Evolutionary conservation across 768 basidiomycete species (phyloP).

Genomic region (Boletellus ananiceps): DNA sequence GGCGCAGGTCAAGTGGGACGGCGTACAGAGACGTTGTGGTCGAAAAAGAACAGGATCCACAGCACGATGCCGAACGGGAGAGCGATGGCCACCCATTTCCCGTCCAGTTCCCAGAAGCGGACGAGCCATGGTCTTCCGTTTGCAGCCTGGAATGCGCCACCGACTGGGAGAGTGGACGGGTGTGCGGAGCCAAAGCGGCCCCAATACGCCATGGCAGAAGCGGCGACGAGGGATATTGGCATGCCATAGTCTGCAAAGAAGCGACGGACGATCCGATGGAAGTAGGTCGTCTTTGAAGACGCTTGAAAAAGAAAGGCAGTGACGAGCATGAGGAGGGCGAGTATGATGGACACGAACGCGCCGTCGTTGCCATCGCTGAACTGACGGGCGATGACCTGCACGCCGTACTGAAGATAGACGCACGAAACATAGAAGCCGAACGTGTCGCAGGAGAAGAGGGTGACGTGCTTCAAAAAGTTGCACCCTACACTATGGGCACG

Average conservation of each 20-base stretch:
- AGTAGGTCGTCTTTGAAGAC: conserved; percentile 57
- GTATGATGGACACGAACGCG: conserved; percentile 59
- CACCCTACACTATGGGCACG: conserved; percentile 46
- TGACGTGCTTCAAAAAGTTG: conserved; percentile 82
- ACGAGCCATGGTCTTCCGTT: conserved; percentile 79
- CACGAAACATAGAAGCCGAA: conserved; percentile 92
- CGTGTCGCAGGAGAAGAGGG: conserved; percentile 86
- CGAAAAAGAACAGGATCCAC: conserved; percentile 93
- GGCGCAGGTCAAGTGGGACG: neutral
- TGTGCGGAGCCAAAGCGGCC: conserved; percentile 62
- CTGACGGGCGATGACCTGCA: conserved; percentile 78
- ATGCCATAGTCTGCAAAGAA: conserved; percentile 88
- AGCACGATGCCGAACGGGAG: conserved; percentile 85
- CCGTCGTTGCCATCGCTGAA: conserved; percentile 44
- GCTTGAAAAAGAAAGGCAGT: conserved; percentile 69
- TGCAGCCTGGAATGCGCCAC: conserved; percentile 65
- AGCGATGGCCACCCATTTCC: conserved; percentile 85
- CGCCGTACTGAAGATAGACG: conserved; percentile 86
- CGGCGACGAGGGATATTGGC: conserved; percentile 77
- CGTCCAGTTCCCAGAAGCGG: conserved; percentile 81
- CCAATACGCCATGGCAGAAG: conserved; percentile 83
- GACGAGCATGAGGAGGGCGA: conserved; percentile 75
- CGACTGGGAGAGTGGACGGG: conserved; percentile 64
- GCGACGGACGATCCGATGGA: conserved; percentile 68
- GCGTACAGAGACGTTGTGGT: conserved; percentile 84